These are phyloP conservation scores for Eremothecium sinecaudum DNA, from an alignment of 1,139 yeast genomes.

Conservation along the genomic window DNA sequence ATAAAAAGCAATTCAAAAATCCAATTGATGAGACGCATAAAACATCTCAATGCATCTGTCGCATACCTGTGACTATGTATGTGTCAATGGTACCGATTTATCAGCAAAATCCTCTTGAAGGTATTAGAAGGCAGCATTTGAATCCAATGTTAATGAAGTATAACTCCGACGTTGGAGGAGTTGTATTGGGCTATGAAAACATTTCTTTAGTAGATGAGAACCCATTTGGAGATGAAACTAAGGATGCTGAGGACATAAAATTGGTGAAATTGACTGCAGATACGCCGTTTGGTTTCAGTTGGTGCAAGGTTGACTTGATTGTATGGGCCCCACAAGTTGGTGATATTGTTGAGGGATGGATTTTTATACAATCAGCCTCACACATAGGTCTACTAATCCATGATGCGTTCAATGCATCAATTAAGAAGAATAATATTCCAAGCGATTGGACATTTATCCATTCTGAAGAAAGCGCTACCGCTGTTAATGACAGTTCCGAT, in stretches of 20 bases:
- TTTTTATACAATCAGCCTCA: constrained; percentile 88
- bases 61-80: constrained; percentile 55
- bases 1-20: constrained; percentile 22
- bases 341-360: constrained; percentile 74
- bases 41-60: constrained; percentile 27
- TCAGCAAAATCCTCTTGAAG: constrained; percentile 57
- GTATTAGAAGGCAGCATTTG: constrained; percentile 76
- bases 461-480: constrained; percentile 43
- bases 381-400: constrained; percentile 86
- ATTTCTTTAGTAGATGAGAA: constrained; percentile 39
- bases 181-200: constrained; percentile 69
- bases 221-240: constrained; percentile 19
- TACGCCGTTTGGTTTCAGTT: constrained; percentile 79
- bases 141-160: constrained; percentile 85
- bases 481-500: constrained; percentile 21
- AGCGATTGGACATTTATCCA: constrained; percentile 74
- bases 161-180: constrained; percentile 65
- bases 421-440: constrained; percentile 78
- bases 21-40: constrained; percentile 25
- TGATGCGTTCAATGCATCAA: constrained; percentile 91
- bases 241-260: constrained; percentile 29
- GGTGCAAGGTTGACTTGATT: constrained; percentile 78
- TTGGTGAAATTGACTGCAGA: constrained; percentile 66
- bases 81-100: constrained; percentile 82
- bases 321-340: constrained; percentile 87